A percentile compares a stretch with the other conserved stretches of the same genome.
Conservation (phyloP, 768 basidiomycete genomes). For the Tulasnella sp. region DNA sequence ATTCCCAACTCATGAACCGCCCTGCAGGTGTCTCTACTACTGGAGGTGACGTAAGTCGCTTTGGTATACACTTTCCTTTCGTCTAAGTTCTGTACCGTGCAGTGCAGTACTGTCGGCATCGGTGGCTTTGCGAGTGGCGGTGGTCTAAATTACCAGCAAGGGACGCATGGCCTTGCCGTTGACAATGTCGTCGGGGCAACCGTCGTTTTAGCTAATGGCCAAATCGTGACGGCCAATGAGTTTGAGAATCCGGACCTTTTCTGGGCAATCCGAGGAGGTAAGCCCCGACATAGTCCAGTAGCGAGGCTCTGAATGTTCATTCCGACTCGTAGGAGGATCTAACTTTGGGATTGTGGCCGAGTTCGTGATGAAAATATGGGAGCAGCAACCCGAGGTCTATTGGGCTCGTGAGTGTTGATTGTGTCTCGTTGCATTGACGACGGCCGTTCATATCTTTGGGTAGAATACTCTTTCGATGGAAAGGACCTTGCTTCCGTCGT, state of each 20-base stretch:
- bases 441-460: background rate
- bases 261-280: conserved; percentile 14
- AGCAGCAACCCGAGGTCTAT: conserved; percentile 2
- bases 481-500: conserved; percentile 3
- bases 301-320: background rate
- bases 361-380: background rate
- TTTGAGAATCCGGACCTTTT: conserved; percentile 2
- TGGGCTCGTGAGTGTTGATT: background rate
- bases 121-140: background rate
- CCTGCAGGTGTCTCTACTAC: background rate
- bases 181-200: conserved; percentile 14
- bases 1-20: background rate
- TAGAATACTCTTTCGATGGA: background rate
- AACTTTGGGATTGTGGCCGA: conserved; percentile 12
- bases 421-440: background rate
- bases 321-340: background rate
- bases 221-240: conserved; percentile 3
- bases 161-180: background rate
- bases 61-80: background rate
- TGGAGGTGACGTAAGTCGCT: background rate
- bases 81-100: background rate
- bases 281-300: background rate
- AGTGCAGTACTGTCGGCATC: background rate
- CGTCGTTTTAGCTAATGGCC: conserved; percentile 9
- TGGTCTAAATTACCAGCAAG: background rate